These are phyloP conservation scores for Lipomyces lipofer DNA, from an alignment of 805 yeast genomes.

Conservation along the genomic window DNA sequence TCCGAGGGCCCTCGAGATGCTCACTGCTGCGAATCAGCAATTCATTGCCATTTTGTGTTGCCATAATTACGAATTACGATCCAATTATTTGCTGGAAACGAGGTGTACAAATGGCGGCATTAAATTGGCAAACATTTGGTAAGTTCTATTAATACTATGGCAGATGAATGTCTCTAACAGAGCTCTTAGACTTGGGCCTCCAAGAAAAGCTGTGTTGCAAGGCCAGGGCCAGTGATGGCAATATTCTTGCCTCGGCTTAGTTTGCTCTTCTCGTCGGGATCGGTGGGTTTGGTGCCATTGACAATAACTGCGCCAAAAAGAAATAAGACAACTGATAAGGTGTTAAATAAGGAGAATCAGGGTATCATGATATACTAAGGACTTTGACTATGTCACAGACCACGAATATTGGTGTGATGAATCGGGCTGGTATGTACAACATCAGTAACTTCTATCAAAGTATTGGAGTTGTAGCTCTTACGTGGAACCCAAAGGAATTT, in stretches of 20 bases:
- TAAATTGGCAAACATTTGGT: conserved; percentile 91
- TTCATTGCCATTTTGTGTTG: too few relatives aligned
- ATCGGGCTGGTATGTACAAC: neutral
- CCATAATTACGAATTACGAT: conserved; percentile 74
- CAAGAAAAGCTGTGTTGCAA: neutral
- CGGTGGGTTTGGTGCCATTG: neutral
- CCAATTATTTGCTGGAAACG: conserved; percentile 79
- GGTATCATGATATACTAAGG: neutral
- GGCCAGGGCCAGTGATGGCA: neutral
- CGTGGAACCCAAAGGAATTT: conserved; percentile 1
- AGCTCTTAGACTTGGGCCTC: conserved; percentile 1
- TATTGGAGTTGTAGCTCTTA: neutral
- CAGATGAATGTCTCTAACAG: neutral
- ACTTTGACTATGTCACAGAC: neutral
- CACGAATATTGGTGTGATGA: neutral
- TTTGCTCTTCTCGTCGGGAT: neutral
- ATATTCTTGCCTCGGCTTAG: neutral
- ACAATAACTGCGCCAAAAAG: neutral
- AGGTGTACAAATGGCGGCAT: conserved; percentile 94
- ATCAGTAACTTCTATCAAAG: neutral
- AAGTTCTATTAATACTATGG: neutral
- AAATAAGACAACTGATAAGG: neutral
- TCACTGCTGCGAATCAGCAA: too few relatives aligned
- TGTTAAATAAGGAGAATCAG: too few relatives aligned
- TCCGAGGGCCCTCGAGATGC: too few relatives aligned